These are phyloP conservation scores for Yarrowia galli DNA, from an alignment of 1,139 yeast genomes.

Conservation along the genomic window DNA sequence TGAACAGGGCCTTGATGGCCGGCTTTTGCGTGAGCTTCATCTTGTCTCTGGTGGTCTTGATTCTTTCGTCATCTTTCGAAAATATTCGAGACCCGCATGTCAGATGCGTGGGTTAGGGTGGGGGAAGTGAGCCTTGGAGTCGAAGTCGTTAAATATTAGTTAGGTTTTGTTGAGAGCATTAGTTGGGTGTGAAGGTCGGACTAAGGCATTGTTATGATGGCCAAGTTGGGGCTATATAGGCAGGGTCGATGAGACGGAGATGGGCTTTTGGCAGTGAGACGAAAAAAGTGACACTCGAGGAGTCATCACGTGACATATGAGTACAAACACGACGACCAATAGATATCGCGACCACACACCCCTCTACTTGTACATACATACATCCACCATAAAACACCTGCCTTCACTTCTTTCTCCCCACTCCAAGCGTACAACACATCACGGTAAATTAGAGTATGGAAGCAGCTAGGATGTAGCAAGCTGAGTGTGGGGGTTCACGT, in stretches of 20 bases:
- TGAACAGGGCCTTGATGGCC: constrained; percentile 35
- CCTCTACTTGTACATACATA: no score
- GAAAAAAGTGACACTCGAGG: no score
- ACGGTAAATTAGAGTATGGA: constrained; percentile 16
- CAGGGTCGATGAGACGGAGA: background rate
- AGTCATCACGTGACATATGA: no score
- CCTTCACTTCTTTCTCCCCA: no score
- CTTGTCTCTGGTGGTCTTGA: background rate
- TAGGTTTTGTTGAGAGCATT: background rate
- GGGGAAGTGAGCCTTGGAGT: background rate
- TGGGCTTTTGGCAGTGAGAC: background rate
- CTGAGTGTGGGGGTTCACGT: background rate
- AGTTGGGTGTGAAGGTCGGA: background rate
- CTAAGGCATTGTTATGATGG: background rate
- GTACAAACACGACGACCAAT: no score
- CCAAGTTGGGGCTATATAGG: background rate
- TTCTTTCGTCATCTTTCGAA: constrained; percentile 6
- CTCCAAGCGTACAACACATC: background rate
- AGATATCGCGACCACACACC: no score
- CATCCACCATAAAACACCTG: no score
- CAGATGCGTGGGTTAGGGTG: background rate
- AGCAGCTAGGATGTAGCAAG: background rate
- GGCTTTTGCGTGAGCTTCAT: constrained; percentile 35
- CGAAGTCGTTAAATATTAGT: background rate
- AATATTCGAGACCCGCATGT: constrained; percentile 10